Evolutionary conservation across 257 asterid genomes (phyloP), one percentile per base, ranked within the genome.

Genomic region (Solanum boliviense): DNA sequence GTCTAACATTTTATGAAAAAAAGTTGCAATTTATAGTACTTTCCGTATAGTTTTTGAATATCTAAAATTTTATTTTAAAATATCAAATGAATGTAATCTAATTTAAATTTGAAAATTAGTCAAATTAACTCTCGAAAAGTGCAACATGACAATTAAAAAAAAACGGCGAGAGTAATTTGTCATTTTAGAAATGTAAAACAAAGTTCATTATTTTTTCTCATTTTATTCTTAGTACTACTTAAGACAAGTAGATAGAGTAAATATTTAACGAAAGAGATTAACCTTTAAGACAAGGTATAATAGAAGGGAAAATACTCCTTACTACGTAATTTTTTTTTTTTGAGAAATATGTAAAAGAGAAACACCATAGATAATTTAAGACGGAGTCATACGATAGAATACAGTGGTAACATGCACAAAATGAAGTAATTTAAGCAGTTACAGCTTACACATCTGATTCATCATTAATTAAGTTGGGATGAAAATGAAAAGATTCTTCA

Each of bases 381-480:
- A 65, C 29, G 13, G 29, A 60, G 65, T 73, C 79, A 85, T 25
- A 71, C 90, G 58, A 67, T 52, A 86, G 89, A 86, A 46, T 68
- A n/a, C 46, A 85, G 87, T 35, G 85, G 90, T 76, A 95, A 92
- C 93, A 93, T 93, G 97, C 92, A 92, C 79, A 89, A 83, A 91
- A 86, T 91, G 84, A 86, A 92, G 89, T 58, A 86, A 75, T 71
- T 48, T 85, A 76, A 86, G 62, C 79, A 35, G 87, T 9, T 9
- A 9, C 68, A 60, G 68, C 68, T 86, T 87, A 34, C 39, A 86
- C 86, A 78, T 84, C 88, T 76, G 84, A 84, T 89, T 75, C 87
- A 85, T 62, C 87, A 87, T 58, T 87, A 70, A 82, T 48, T 74
- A 36, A 72, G 46, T 85, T 75, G 89, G 86, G 86, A 89, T 75